These are phyloP conservation scores for Scenedesmus sp. DNA, from an alignment of 163 green algal species.

Conservation along the genomic window DNA sequence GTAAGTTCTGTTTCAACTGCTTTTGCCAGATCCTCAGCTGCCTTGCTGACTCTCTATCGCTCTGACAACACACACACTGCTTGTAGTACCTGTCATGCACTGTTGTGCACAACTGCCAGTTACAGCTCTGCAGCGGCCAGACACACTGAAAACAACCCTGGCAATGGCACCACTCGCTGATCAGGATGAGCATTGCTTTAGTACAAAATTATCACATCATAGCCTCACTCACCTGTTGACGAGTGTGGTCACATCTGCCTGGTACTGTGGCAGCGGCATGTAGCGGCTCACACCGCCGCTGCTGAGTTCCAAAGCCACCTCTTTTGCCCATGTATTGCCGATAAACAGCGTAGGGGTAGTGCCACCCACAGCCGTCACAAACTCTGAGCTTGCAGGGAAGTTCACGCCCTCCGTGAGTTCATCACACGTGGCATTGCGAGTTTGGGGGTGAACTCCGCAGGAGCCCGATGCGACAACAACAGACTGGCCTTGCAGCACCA, in stretches of 20 bases:
- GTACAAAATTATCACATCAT: no score
- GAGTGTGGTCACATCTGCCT: neutral
- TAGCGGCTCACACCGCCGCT: neutral
- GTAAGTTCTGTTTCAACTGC: no score
- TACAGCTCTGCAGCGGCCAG: no score
- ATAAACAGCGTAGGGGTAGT: neutral
- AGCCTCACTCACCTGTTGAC: neutral
- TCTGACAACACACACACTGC: no score
- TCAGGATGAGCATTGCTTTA: no score
- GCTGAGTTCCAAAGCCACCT: neutral
- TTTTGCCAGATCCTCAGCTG: no score
- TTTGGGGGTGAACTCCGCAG: neutral
- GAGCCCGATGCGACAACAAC: neutral
- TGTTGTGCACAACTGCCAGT: no score
- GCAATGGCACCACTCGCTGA: no score
- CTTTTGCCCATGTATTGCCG: neutral
- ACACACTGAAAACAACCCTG: no score
- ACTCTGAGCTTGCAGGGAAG: constrained; percentile 17
- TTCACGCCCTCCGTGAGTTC: neutral
- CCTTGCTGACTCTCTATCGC: no score
- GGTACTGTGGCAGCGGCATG: constrained; percentile 6
- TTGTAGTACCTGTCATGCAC: no score
- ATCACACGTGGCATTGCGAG: neutral
- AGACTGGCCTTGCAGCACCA: neutral
- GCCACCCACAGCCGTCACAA: constrained; percentile 4